Base-by-base conservation (phyloP, 2,329 filamentous ascomycete species). In the Beauveria sp. region DNA sequence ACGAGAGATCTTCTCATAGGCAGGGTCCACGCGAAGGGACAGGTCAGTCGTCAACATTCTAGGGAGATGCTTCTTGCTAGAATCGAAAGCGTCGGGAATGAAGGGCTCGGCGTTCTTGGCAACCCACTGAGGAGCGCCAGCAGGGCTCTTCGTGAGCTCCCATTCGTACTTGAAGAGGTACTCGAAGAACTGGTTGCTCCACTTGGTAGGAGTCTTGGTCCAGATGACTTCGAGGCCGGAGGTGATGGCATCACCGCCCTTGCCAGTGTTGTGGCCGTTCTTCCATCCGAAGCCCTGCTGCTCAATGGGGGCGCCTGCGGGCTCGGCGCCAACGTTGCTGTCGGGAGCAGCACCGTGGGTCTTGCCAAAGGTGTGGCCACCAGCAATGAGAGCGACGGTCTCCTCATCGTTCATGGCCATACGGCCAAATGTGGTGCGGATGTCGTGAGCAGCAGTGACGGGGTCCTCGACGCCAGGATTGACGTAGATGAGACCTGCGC, bases 371-470 rank as follows among this genome's bases (percentile, higher is more conserved):
- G 84, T 81, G 79, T 92, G 89, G 44, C 89, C 89, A 70, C 89
- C 89, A 44, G 86, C 86, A 70, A 92, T 92, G 51, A 92, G 77
- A 16, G 89, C 89, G 59, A 90, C 89, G 0, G 89, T 92, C 79
- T 92, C 89, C 75, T 90, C 85, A 70, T 92, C 88, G 70, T 90
- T 85, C 89, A 92, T 92, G 64, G 85, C 89, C 89, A 92, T 92
- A 72, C 88, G 88, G 64, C 80, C 80, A 67, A 92, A 92, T 20
- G 89, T 90, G 62, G 79, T 81, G 65, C 88, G 87, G 70, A 92
- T 92, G 68, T 92, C 89, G 61, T 80, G 75, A 47, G 84, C 89
- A 2, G 89, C 81, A 16, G 86, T 86, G 46, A 86, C 73, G 22
- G 88, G 86, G 69, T 92, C 88, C 3, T 88, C 86, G 60, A 82